phyloP scores from a whole-genome alignment of 2,329 filamentous ascomycete genomes.

The Neophaeococcomyces mojaviensis region DNA sequence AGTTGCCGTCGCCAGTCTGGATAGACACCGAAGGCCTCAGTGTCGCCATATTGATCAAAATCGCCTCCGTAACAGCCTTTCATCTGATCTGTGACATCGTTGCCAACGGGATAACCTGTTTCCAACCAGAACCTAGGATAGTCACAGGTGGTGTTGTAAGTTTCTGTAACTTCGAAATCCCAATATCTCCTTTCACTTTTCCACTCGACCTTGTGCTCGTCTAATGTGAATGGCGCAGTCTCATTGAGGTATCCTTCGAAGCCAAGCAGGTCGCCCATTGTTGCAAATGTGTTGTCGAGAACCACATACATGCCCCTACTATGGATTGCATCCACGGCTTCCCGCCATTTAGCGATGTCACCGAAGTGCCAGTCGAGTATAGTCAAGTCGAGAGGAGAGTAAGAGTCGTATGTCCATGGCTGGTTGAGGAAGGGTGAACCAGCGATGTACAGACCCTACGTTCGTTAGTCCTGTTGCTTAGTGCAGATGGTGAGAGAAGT shows the following conservation, averaged over 20 bases:
- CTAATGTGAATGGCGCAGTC: constrained; percentile 47
- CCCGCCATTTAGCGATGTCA: constrained; percentile 51
- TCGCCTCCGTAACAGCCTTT: constrained; percentile 55
- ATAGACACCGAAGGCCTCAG: constrained; percentile 56
- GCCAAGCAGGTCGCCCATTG: constrained; percentile 56
- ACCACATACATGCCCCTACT: constrained; percentile 57
- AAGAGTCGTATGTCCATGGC: constrained; percentile 57
- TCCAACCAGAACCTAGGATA: constrained; percentile 59
- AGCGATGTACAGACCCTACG: constrained; percentile 52
- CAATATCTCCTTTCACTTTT: constrained; percentile 49
- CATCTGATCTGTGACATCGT: constrained; percentile 41
- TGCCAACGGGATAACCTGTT: constrained; percentile 44
- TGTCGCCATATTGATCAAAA: constrained; percentile 59
- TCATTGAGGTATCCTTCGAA: constrained; percentile 55
- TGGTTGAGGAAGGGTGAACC: constrained; percentile 58
- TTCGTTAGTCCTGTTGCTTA: constrained; percentile 10
- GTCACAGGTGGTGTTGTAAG: constrained; percentile 46
- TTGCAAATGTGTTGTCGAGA: constrained; percentile 59
- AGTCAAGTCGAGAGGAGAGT: constrained; percentile 54
- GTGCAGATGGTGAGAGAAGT: background rate
- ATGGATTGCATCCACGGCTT: constrained; percentile 54
- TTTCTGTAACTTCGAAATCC: constrained; percentile 51
- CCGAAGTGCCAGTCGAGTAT: constrained; percentile 58
- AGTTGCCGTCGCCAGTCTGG: constrained; percentile 58
- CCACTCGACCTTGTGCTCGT: constrained; percentile 53